These are phyloP conservation scores for Lachnellula arida DNA, from an alignment of 2,329 filamentous ascomycete species.

Conservation along the genomic window DNA sequence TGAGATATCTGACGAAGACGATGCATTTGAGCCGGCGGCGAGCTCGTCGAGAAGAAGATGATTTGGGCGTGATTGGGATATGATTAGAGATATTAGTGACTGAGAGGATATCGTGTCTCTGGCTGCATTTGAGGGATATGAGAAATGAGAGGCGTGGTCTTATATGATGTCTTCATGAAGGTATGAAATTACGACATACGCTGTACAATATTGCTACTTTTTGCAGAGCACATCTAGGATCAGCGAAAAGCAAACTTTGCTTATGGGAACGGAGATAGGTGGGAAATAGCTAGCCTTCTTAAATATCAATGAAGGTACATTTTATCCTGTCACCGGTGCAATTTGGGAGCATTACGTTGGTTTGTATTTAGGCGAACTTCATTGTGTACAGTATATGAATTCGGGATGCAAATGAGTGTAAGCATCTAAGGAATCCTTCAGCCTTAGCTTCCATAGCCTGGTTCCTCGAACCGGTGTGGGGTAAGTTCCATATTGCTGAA, in stretches of 20 bases:
- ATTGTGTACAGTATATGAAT: too few relatives aligned
- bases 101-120: neutral
- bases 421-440: too few relatives aligned
- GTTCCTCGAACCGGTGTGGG: too few relatives aligned
- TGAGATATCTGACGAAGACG: slow-evolving; percentile 56
- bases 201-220: neutral
- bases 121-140: neutral
- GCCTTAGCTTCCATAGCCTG: too few relatives aligned
- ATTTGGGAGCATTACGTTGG: too few relatives aligned
- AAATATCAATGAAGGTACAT: neutral
- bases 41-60: slow-evolving; percentile 10
- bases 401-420: too few relatives aligned
- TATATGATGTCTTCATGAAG: neutral
- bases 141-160: too few relatives aligned
- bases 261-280: neutral
- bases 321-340: neutral
- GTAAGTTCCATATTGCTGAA: too few relatives aligned
- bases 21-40: slow-evolving; percentile 48
- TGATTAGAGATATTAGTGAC: neutral
- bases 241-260: neutral
- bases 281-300: neutral
- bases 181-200: neutral
- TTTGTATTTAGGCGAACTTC: too few relatives aligned
- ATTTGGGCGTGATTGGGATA: neutral
- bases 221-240: neutral